Evolutionary conservation across 2,329 filamentous ascomycete genomes (phyloP).

Genomic region (Penicillium sp.): DNA sequence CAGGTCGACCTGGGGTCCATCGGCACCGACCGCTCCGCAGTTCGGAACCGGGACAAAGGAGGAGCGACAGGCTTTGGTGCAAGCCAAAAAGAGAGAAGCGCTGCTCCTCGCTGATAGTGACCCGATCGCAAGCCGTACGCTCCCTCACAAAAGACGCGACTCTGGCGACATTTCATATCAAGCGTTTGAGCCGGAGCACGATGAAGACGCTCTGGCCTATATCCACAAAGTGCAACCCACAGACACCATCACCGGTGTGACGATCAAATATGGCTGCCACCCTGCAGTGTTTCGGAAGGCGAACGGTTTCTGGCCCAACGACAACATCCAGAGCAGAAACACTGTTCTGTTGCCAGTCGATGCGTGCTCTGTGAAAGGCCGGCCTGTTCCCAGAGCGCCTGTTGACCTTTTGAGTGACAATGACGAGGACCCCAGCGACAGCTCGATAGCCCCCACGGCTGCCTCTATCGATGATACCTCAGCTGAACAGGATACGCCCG

Average conservation of each 20-base stretch:
- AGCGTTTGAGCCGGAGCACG: conserved; percentile 49
- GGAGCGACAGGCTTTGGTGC: conserved; percentile 45
- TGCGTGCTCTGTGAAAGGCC: conserved; percentile 79
- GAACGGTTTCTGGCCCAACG: conserved; percentile 92
- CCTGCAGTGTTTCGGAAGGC: conserved; percentile 78
- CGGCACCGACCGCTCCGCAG: conserved; percentile 29
- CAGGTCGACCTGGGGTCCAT: conserved; percentile 44
- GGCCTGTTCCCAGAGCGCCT: conserved; percentile 45
- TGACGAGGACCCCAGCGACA: conserved; percentile 33
- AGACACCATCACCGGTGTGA: conserved; percentile 88
- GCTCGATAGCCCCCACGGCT: conserved; percentile 32
- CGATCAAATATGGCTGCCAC: conserved; percentile 84
- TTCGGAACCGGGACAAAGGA: conserved; percentile 43
- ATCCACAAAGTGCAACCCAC: conserved; percentile 77
- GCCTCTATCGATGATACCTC: conserved; percentile 6
- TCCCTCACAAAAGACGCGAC: conserved; percentile 47
- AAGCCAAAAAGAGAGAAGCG: conserved; percentile 49
- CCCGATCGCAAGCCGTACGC: conserved; percentile 33
- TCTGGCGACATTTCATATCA: conserved; percentile 39
- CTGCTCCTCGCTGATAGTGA: conserved; percentile 46
- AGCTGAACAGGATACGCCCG: conserved; percentile 8
- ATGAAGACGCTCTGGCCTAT: conserved; percentile 80
- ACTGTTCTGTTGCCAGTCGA: conserved; percentile 83
- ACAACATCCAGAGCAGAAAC: conserved; percentile 81
- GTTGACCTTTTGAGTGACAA: conserved; percentile 28